phyloP scores from a whole-genome alignment of 2,329 filamentous ascomycete species.

The Dactylellina drechsleri region DNA sequence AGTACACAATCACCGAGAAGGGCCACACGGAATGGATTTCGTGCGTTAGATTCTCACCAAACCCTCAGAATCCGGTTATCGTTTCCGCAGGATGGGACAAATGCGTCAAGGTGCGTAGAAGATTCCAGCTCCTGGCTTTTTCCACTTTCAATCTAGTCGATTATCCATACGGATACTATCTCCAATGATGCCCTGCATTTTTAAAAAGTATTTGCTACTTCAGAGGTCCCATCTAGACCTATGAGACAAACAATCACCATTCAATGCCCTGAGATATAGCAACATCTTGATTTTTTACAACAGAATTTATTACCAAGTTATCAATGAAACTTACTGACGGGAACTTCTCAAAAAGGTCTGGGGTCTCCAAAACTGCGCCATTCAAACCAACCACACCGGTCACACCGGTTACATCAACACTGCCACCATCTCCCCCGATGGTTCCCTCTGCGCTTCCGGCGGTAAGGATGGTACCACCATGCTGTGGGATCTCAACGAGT shows the following conservation, averaged over 20 bases:
- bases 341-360: constrained; percentile 78
- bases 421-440: constrained; percentile 53
- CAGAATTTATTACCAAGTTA: background rate
- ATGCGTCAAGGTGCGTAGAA: constrained; percentile 92
- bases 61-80: constrained; percentile 99
- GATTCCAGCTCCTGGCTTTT: constrained; percentile 17
- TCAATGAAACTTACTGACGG: constrained; percentile 12
- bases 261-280: constrained; percentile 75
- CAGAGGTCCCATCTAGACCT: constrained; percentile 85
- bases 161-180: constrained; percentile 57
- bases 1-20: constrained; percentile 99
- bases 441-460: constrained; percentile 52
- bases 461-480: constrained; percentile 53
- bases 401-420: constrained; percentile 53
- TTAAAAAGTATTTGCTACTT: constrained; percentile 99
- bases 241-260: constrained; percentile 97
- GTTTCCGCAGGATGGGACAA: constrained; percentile 99
- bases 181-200: constrained; percentile 90
- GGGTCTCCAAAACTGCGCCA: constrained; percentile 42
- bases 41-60: constrained; percentile 99
- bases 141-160: background rate
- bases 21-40: constrained; percentile 99
- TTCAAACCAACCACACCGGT: constrained; percentile 87
- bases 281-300: constrained; percentile 53
- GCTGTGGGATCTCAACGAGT: constrained; percentile 82